A percentile compares a stretch with the other conserved stretches of the same genome.
Evolutionary conservation across 495 filamentous ascomycete species (phyloP).

Genomic region (Tuber umbilicatum): DNA sequence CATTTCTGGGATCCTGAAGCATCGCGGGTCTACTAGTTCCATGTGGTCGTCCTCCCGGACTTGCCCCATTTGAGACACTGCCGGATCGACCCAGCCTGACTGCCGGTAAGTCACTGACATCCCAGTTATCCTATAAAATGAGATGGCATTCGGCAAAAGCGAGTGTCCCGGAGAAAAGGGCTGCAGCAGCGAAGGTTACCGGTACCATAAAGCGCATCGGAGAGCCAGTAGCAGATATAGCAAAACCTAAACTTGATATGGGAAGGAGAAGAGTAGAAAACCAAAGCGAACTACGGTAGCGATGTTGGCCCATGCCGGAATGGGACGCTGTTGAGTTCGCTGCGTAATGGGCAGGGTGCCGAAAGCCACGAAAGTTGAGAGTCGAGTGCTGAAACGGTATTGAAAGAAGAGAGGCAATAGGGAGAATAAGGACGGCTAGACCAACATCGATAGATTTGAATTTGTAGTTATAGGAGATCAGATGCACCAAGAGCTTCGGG

Average conservation of each 20-base stretch:
- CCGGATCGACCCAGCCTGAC: slow-evolving; percentile 43
- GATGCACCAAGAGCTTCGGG: slow-evolving; percentile 56
- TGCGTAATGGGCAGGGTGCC: slow-evolving; percentile 53
- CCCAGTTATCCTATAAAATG: slow-evolving; percentile 72
- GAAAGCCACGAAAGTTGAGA: slow-evolving; percentile 57
- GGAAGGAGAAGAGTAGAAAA: slow-evolving; percentile 54
- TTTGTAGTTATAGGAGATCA: slow-evolving; percentile 58
- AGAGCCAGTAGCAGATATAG: slow-evolving; percentile 55
- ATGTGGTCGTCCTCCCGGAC: slow-evolving; percentile 48
- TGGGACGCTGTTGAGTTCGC: slow-evolving; percentile 45
- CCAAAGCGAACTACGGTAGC: slow-evolving; percentile 61
- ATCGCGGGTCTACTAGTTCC: slow-evolving; percentile 57
- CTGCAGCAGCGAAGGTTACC: slow-evolving; percentile 58
- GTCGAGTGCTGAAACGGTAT: slow-evolving; percentile 66
- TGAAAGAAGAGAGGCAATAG: slow-evolving; percentile 60
- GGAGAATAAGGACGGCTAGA: slow-evolving; percentile 55
- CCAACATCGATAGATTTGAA: slow-evolving; percentile 59
- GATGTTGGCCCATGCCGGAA: slow-evolving; percentile 58
- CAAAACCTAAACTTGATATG: slow-evolving; percentile 58
- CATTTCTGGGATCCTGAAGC: slow-evolving; percentile 48
- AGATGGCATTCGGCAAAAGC: slow-evolving; percentile 70
- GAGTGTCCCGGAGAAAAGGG: slow-evolving; percentile 63
- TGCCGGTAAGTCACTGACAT: slow-evolving; percentile 60
- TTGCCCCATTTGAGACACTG: slow-evolving; percentile 55
- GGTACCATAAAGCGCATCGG: slow-evolving; percentile 55